phyloP scores from a whole-genome alignment of 768 basidiomycete species.

The Podaxis pistillaris region DNA sequence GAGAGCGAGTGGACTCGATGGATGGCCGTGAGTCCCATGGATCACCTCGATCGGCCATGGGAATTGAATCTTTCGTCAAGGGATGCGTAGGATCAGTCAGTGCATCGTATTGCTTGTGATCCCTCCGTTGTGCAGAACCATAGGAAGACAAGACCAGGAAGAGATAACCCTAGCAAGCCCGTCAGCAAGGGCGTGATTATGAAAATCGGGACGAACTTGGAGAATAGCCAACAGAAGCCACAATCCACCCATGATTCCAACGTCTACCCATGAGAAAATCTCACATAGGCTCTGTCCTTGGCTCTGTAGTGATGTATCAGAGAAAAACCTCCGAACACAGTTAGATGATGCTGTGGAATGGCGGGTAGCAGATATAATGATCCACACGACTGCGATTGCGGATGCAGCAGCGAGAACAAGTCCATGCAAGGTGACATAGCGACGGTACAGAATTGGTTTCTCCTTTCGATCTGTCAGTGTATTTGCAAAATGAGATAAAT shows the following conservation, averaged over 20 bases:
- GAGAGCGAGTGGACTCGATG: slow-evolving; percentile 28
- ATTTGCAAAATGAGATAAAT: background rate
- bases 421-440: slow-evolving; percentile 69
- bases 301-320: slow-evolving; percentile 32
- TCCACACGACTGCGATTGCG: slow-evolving; percentile 77
- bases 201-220: slow-evolving; percentile 51
- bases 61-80: slow-evolving; percentile 54
- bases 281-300: slow-evolving; percentile 78
- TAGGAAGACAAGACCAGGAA: slow-evolving; percentile 55
- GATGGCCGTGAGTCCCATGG: slow-evolving; percentile 70
- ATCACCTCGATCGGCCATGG: slow-evolving; percentile 61
- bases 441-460: slow-evolving; percentile 58
- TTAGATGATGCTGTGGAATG: slow-evolving; percentile 69
- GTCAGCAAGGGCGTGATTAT: background rate
- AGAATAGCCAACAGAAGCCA: slow-evolving; percentile 80
- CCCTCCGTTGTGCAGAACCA: slow-evolving; percentile 67
- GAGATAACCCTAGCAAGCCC: slow-evolving; percentile 42
- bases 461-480: slow-evolving; percentile 45
- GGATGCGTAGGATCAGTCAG: slow-evolving; percentile 59
- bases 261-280: slow-evolving; percentile 89
- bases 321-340: slow-evolving; percentile 64
- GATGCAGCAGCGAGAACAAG: slow-evolving; percentile 59
- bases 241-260: slow-evolving; percentile 87
- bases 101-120: slow-evolving; percentile 78
- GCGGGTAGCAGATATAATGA: slow-evolving; percentile 72